Percentiles rank a stretch among this genome's conserved stretches.
Conservation (phyloP, 1,139 yeast genomes). For the Groenewaldozyma auringiensis region DNA sequence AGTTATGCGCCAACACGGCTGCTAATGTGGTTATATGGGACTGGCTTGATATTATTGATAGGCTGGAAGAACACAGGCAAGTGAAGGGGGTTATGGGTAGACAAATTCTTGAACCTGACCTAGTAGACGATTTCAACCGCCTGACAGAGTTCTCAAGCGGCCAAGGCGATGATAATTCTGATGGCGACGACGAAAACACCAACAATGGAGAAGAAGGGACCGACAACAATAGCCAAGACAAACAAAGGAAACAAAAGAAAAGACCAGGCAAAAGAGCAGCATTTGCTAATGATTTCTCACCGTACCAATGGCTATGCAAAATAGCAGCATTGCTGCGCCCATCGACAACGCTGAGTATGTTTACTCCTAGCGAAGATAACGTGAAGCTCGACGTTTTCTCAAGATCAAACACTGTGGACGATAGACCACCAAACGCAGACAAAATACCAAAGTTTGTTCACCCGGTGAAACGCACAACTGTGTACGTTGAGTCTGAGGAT, state of each 20-base stretch:
- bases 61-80: constrained; percentile 57
- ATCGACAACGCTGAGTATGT: background rate
- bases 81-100: constrained; percentile 76
- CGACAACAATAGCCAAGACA: too few relatives aligned
- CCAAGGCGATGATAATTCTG: constrained; percentile 3
- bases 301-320: background rate
- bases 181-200: background rate
- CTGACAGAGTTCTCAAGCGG: constrained; percentile 9
- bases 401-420: background rate
- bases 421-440: background rate
- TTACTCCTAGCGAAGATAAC: background rate
- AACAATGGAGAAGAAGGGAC: background rate
- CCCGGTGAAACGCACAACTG: constrained; percentile 4
- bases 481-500: background rate
- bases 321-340: background rate
- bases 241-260: too few relatives aligned
- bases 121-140: constrained; percentile 10
- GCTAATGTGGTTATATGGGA: constrained; percentile 76
- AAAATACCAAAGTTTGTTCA: constrained; percentile 1
- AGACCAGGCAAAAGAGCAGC: background rate
- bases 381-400: background rate
- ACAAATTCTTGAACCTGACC: constrained; percentile 16
- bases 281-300: background rate
- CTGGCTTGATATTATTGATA: constrained; percentile 70
- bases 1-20: constrained; percentile 44